A percentile compares a stretch with the other conserved stretches of the same genome.
These are phyloP conservation scores for Citrus unshiu DNA, from an alignment of 345 rosid genomes.

Conservation along the genomic window DNA sequence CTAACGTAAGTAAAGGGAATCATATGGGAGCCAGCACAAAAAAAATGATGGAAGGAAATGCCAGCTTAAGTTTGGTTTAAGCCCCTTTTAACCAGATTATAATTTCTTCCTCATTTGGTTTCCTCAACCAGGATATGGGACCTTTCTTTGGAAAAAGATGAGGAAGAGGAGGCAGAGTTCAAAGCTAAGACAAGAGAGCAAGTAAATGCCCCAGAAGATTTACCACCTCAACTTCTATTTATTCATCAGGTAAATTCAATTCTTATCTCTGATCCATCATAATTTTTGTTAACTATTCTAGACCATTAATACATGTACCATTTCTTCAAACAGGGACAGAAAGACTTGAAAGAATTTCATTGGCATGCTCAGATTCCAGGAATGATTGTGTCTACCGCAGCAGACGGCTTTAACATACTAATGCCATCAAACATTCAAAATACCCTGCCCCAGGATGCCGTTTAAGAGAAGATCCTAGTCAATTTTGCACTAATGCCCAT, in stretches of 20 bases:
- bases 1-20: conserved; percentile 59
- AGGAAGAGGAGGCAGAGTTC: conserved; percentile 95
- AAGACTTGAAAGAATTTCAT: conserved; percentile 91
- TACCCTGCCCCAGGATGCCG: conserved; percentile 65
- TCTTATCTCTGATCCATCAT: neutral
- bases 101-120: conserved; percentile 1
- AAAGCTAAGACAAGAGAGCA: conserved; percentile 72
- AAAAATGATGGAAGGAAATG: neutral
- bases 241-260: conserved; percentile 73
- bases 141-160: conserved; percentile 89
- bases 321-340: conserved; percentile 66
- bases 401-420: conserved; percentile 81
- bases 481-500: neutral
- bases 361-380: conserved; percentile 96
- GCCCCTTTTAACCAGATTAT: neutral
- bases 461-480: conserved; percentile 8
- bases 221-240: conserved; percentile 93
- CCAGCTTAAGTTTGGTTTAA: neutral
- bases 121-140: conserved; percentile 76
- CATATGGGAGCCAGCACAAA: neutral
- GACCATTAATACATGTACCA: neutral
- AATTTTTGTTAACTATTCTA: neutral
- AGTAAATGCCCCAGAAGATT: conserved; percentile 78
- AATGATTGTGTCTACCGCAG: conserved; percentile 83
- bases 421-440: conserved; percentile 93